Conservation (phyloP, 2,329 filamentous ascomycete species). For the Didymella pomorum region DNA sequence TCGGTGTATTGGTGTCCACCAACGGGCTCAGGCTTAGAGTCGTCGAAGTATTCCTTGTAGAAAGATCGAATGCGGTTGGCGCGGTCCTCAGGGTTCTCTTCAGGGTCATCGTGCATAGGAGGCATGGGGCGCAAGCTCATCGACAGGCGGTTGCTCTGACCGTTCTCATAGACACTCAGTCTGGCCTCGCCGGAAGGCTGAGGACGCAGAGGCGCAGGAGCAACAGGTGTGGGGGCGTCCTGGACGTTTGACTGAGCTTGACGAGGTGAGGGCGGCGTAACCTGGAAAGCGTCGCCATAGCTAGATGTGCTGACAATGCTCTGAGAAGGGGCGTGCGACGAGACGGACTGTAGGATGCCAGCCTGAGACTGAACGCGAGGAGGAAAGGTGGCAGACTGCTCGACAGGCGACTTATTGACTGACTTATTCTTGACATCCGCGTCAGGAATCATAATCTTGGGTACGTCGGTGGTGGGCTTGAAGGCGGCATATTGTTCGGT, state of each 20-base stretch:
- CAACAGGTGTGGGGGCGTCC: conserved; percentile 32
- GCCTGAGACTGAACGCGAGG: conserved; percentile 48
- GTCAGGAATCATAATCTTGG: conserved; percentile 36
- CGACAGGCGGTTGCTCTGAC: conserved; percentile 60
- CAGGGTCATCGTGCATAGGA: conserved; percentile 72
- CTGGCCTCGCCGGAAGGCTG: conserved; percentile 26
- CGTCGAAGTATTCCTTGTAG: conserved; percentile 99
- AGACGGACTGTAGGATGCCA: conserved; percentile 37
- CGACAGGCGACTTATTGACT: conserved; percentile 36
- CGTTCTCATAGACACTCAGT: conserved; percentile 44
- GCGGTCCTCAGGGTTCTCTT: conserved; percentile 90
- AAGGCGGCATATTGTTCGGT: conserved; percentile 48
- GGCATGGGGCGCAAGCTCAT: conserved; percentile 82
- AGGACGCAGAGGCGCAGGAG: conserved; percentile 42
- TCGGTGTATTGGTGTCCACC: conserved; percentile 51
- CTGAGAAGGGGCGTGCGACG: conserved; percentile 43
- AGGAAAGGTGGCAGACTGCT: conserved; percentile 29
- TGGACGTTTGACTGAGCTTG: conserved; percentile 28
- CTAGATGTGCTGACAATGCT: conserved; percentile 60
- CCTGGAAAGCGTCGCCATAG: conserved; percentile 63
- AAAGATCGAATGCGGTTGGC: conserved; percentile 98
- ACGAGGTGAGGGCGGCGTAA: conserved; percentile 55
- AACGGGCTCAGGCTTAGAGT: conserved; percentile 64
- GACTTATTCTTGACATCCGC: conserved; percentile 32
- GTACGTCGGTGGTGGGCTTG: conserved; percentile 43